Evolutionary conservation across 352 stramenopile genomes (phyloP), one percentile per base, ranked within the genome.

Genomic region (Hyphochytrium catenoides): DNA sequence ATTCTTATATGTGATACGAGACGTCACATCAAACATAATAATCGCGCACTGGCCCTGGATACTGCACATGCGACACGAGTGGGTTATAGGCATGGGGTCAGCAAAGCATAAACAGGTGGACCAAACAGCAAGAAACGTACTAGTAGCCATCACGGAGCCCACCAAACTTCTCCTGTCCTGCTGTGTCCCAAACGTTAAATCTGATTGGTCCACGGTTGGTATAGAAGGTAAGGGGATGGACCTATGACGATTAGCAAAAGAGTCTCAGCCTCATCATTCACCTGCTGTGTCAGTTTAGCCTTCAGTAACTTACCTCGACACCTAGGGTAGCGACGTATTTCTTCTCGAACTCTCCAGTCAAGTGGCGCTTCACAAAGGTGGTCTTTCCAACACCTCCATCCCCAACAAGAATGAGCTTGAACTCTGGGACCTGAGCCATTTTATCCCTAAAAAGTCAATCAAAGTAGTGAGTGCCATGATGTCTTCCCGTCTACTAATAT

Each of bases 1-100:
- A 60, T 96, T 97, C 66, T 98, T 98, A 83, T 99, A 99, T 11
- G 93, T 98, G 48, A 97, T 98, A 54, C 92, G 84, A 40, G 82
- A 95, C 8, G 93, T 99, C 28, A 99, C 90, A 50, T 99, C 93
- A 49, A 99, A 99, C 93, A 99, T 99, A 60, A 99, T 98, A 57
- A 99, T 99, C 32, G 89, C 91, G 52, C 91, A 98, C 61, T 99
- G 86, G 26, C 87, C 91, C 62, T 98, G 86, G 57, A 98, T 95
- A 70, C 45, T 49, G 41, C 42, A 17, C 16, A 16, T 28, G n/a
- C 41, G 17, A 23, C 22, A n/a, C 23, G 15, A n/a, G n/a, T n/a
- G n/a, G n/a, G n/a, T n/a, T n/a, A n/a, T 16, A 12, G 4, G 7
- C n/a, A 46, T 21, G 32, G n/a, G 12, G 1, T 11, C n/a, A 1